Base-by-base conservation (phyloP, 2,329 filamentous ascomycete species). In the Talaromyces sp. region DNA sequence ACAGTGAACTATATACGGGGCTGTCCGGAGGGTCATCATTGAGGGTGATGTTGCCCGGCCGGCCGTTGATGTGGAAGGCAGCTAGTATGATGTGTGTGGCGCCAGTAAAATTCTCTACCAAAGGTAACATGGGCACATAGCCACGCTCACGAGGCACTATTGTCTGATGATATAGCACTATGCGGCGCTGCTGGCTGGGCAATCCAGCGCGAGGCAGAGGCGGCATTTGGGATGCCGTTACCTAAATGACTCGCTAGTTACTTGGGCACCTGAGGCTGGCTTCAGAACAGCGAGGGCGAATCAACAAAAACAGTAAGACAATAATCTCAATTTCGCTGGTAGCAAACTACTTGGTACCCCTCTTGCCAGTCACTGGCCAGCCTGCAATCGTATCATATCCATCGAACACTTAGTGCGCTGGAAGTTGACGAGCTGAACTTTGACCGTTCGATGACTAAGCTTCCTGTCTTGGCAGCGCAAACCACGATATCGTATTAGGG, bases 61-160 rank as follows among this genome's bases (percentile, higher is more conserved):
- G 82, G 41, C 81, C 81, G 75, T 95, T 93, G 70, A 97, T 81
- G 77, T 97, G 93, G 66, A 97, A 87, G 13, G 93, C 93, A 6
- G 91, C 92, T 58, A 97, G 80, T 70, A 96, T 93, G 66, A 97
- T 83, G 78, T 97, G 93, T 0, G 93, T 96, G 59, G 87, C 78
- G 9, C 86, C 85, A 5, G 86, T 88, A 68, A 84, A 81, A 67
- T 86, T 82, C 47, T 82, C 81, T 62, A 88, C 74, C 49, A 90
- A 80, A 0, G 88, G 88, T 0, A 89, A 81, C 67, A 90, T 80
- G 6, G 87, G 88, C 67, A 89, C 82, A 68, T 85, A 85, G 37
- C 83, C 81, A 66, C 77, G 78, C 66, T 84, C 77, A 10, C 80
- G 77, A 63, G 82, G 81, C 70, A 89, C 84, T 69, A 88, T 84